These are phyloP conservation scores for Colletotrichum paranaense DNA, from an alignment of 2,329 filamentous ascomycete genomes.

Conservation along the genomic window DNA sequence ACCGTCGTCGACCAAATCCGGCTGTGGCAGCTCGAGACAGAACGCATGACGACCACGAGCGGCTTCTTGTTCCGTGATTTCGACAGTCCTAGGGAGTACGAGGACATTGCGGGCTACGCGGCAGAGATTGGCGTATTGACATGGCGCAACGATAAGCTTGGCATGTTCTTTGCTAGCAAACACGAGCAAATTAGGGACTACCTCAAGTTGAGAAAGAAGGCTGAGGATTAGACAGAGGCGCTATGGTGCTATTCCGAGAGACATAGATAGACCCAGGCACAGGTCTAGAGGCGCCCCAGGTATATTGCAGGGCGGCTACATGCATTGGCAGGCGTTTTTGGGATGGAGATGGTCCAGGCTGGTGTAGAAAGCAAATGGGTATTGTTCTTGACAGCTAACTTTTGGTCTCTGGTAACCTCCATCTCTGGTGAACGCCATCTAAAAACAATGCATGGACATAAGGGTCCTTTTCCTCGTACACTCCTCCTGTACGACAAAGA, in stretches of 20 bases:
- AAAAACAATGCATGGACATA: background rate
- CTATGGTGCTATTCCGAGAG: conserved; percentile 6
- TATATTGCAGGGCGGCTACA: background rate
- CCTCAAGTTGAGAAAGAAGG: conserved; percentile 73
- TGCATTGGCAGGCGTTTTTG: conserved; percentile 38
- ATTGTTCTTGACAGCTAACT: conserved; percentile 24
- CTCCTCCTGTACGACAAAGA: background rate
- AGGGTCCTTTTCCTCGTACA: background rate
- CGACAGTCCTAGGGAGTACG: conserved; percentile 75
- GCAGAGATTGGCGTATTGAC: conserved; percentile 90
- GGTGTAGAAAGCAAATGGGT: conserved; percentile 31
- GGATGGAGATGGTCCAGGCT: conserved; percentile 8
- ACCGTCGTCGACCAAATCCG: conserved; percentile 98
- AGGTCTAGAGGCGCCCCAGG: background rate
- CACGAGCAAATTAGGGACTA: conserved; percentile 90
- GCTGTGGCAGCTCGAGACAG: conserved; percentile 97
- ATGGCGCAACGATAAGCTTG: conserved; percentile 84
- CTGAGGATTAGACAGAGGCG: conserved; percentile 41
- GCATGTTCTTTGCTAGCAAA: conserved; percentile 91
- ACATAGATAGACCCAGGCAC: background rate
- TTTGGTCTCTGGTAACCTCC: conserved; percentile 22
- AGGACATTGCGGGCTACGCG: conserved; percentile 79
- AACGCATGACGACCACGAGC: conserved; percentile 85
- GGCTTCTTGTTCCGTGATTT: conserved; percentile 96
- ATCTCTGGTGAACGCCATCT: background rate